Evolutionary conservation across 495 filamentous ascomycete species (phyloP), one percentile per base, ranked within the genome.

Genomic region (Copromyces sp.): DNA sequence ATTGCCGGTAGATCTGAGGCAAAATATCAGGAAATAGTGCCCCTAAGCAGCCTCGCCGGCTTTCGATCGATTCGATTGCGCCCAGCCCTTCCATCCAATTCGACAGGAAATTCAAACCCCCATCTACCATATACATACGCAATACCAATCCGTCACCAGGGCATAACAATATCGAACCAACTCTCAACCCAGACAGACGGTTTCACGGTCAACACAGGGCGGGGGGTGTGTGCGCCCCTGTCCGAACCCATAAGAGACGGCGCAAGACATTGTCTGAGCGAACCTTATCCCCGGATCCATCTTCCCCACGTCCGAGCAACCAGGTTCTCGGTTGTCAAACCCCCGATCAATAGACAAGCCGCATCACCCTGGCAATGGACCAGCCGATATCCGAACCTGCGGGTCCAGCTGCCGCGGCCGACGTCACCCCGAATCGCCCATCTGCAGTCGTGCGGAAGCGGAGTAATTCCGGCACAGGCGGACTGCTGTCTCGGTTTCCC

Each of bases 401-500:
- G 24, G 45, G 65, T 24, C 61, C 68, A 14, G 74, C 41, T 68
- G 65, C 71, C 42, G 39, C 61, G 39, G 14, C 75, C 39, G 75
- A 78, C 72, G 71, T 75, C 73, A 72, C 71, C 71, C 45, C 77
- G 35, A 69, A 35, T 44, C 75, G 71, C n/a, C 74, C 75, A 9
- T 59, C 74, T 38, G 75, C 73, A 24, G 73, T 73, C 5, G 72
- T 70, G 24, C 75, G 77, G 74, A 78, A 81, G 69, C 79, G 78
- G 41, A 81, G 80, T 73, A 74, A 70, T 68, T 78, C 79, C 37
- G 76, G 75, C 3, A 75, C 77, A 12, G 90, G 89, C 70, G 90
- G 87, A 73, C 86, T 87, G 75, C 84, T 89, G 24, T 87, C 87
- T 17, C 86, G 84, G 72, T 81, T 92, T n/a, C 87, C 88, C 45